Evolutionary conservation across 202 grass and related monocot genomes (phyloP), one percentile per base, ranked within the genome.

Genomic region (Panicum virgatum): DNA sequence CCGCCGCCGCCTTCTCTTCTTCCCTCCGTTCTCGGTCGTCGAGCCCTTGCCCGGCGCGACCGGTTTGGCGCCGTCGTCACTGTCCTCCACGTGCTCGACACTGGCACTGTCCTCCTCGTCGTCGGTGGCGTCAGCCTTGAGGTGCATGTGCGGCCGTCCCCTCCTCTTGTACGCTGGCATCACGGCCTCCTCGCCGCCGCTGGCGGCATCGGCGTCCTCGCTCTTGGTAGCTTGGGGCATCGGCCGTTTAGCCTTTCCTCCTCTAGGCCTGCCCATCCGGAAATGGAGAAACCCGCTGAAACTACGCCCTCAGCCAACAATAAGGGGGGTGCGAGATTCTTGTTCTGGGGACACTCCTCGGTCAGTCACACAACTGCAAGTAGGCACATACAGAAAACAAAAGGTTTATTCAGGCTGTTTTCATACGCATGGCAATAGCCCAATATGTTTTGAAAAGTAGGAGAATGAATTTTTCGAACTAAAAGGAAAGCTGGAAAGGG

Each of bases 231-330:
- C 51, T 32, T 90, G 34, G 25, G 61, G 39, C 60, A 78, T 92
- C 26, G 83, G 79, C 52, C 83, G 88, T 72, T 87, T 94, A 27
- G 69, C 86, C 69, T 92, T 97, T 13, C 90, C 94, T 46, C 83
- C 88, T 64, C 82, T 88, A 32, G 85, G 79, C 81, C 92, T 92
- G 16, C 94, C 94, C 94, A 97, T 90, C 68, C 20, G 48, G 66
- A 26, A 74, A 12, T 13, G 29, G 48, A 44, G 65, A 20, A 85
- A 72, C 25, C 4, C 27, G 5, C 75, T 50, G 12, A 22, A 0
- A 30, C 57, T 14, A 2, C 37, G 9, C 14, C 15, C 62, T 16
- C 38, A 76, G 23, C 38, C 19, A 51, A 36, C 53, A 59, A n/a
- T n/a, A n/a, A 32, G 5, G 15, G 13, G 6, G 19, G n/a, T 37